Evolutionary conservation across 1,139 yeast genomes (phyloP), one percentile per base, ranked within the genome.

Genomic region (Yamadazyma epiphylla): DNA sequence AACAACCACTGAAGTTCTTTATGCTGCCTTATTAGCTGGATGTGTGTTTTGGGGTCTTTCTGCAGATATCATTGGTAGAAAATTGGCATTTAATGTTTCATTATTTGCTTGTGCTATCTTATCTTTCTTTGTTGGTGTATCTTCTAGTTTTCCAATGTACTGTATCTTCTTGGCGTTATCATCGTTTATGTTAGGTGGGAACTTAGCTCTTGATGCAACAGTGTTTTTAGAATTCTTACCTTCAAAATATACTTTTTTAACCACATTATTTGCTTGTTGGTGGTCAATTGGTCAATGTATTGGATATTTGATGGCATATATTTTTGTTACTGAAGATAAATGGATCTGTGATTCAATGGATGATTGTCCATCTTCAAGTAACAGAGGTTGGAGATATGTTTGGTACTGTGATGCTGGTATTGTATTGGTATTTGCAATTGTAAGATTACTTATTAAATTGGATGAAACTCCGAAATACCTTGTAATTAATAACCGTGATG

Each of bases 31-130:
- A 43, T 55, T 76, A 16, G 43, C 54, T 19, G 82, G 82, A 6
- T 70, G 77, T 2, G 38, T 74, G n/a, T 43, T 69, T 31, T 70
- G 76, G 67, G 78, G 79, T 5, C 52, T 70, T 38, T 59, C 70
- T 31, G 74, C 73, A 19, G 80, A 74, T 48, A 42, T 72, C 26
- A 62, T 74, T 37, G 80, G 80, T 11, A 57, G 80, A 37, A 64
- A 64, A 39, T 32, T 64, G 12, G 74, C 77, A 2, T 74, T 74
- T 53, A 75, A 75, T 42, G 38, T 58, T 9, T 46, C 57, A 15
- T 42, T 55, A 24, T 32, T 55, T 12, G 39, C 45, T 9, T 38
- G 51, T 15, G 48, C 51, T n/a, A 23, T 46, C 5, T 47, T 51
- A 32, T 44, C 53, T 22, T 49, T 55, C 26, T 29, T 51, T n/a